Conservation (phyloP, 176 grass and related monocot species). For the Oryza longistaminata region DNA sequence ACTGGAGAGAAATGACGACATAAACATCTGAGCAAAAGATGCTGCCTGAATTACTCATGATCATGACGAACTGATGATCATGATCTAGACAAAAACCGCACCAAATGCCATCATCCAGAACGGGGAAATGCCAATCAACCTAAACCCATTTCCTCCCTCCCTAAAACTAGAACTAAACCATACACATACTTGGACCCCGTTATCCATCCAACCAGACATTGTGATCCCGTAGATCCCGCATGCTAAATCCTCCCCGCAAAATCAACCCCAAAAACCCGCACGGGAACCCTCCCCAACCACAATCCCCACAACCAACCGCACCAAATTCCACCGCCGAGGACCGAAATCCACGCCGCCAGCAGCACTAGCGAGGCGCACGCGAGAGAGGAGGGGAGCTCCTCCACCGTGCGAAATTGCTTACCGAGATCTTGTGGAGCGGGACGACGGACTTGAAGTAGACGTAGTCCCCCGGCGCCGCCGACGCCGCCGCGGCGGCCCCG, state of each 20-base stretch:
- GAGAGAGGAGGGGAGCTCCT: neutral
- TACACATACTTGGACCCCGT: neutral
- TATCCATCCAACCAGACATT: neutral
- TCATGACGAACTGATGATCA: neutral
- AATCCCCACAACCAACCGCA: neutral
- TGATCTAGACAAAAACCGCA: neutral
- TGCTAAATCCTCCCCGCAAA: neutral
- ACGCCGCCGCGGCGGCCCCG: constrained; percentile 8
- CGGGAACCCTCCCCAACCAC: neutral
- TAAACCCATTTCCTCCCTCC: neutral
- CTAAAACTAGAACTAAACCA: neutral
- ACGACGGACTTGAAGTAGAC: constrained; percentile 93
- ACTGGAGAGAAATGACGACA: neutral
- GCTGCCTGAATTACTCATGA: neutral
- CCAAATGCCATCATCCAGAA: neutral
- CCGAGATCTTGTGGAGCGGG: constrained; percentile 95
- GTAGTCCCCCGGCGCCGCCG: constrained; percentile 73
- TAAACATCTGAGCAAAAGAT: neutral
- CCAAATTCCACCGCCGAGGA: neutral
- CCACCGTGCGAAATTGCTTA: constrained; percentile 16
- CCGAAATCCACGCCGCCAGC: neutral
- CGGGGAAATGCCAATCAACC: neutral
- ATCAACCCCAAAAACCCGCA: neutral
- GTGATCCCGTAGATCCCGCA: neutral
- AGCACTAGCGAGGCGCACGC: neutral